A percentile compares a stretch with the other conserved stretches of the same genome.
Evolutionary conservation across 257 asterid species (phyloP).

Genomic region (Plectranthus barbatus): DNA sequence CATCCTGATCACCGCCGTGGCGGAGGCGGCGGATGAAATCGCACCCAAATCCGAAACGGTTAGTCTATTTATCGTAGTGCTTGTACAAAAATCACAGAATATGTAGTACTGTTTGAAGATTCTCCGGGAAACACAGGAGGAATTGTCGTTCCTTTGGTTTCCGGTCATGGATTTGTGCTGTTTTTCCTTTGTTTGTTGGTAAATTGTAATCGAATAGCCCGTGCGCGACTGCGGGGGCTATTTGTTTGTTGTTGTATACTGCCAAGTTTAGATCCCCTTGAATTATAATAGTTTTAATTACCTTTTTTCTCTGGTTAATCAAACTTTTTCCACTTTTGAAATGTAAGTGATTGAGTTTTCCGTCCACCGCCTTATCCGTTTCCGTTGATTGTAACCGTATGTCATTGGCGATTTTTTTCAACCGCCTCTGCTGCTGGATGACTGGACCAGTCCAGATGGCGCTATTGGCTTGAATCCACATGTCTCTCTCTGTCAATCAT

Average conservation of each 20-base stretch:
- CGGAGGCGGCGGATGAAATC: background rate
- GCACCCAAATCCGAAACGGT: background rate
- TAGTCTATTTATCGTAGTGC: background rate
- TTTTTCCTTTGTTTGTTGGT: background rate
- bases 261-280: background rate
- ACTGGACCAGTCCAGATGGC: background rate
- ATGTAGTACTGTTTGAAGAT: background rate
- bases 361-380: background rate
- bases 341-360: background rate
- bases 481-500: background rate
- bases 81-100: constrained; percentile 12
- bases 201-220: background rate
- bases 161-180: constrained; percentile 7
- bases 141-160: constrained; percentile 2
- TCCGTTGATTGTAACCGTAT: background rate
- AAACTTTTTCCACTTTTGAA: background rate
- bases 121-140: background rate
- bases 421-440: background rate
- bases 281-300: background rate
- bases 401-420: background rate
- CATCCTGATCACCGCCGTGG: constrained; percentile 15
- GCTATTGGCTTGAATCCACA: background rate
- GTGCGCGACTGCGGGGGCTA: background rate
- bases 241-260: background rate
- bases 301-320: background rate